Percentiles rank a stretch among this genome's conserved stretches.
These are phyloP conservation scores for Cyberlindnera sargentensis DNA, from an alignment of 805 yeast genomes.

Conservation along the genomic window DNA sequence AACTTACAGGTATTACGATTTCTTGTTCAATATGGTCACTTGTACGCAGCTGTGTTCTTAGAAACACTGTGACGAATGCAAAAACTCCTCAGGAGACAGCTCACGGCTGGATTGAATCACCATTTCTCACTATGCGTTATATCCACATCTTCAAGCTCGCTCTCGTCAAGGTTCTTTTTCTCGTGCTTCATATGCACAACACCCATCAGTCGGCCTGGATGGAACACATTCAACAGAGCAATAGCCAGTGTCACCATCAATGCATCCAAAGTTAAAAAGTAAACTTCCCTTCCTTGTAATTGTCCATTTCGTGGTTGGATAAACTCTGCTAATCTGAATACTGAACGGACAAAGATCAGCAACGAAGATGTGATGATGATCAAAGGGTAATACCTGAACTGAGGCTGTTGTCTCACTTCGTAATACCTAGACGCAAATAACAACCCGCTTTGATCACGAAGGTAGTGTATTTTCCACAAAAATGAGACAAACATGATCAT, in stretches of 20 bases:
- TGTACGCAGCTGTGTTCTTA: no score
- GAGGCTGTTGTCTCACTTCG: constrained; percentile 4
- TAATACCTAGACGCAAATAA: constrained; percentile 2
- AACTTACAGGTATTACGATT: no score
- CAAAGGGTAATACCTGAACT: constrained; percentile 31
- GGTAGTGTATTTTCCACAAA: constrained; percentile 27
- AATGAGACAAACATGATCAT: constrained; percentile 43
- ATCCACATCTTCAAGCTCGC: no score
- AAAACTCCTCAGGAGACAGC: no score
- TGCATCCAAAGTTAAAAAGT: constrained; percentile 57
- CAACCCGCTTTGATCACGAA: constrained; percentile 1
- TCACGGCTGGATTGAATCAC: no score
- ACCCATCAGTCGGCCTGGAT: constrained; percentile 55
- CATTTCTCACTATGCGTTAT: no score
- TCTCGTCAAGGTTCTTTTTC: no score
- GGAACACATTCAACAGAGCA: constrained; percentile 41
- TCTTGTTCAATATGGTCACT: no score
- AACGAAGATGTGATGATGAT: constrained; percentile 41
- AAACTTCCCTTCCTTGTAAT: constrained; percentile 54
- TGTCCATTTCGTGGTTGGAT: constrained; percentile 66
- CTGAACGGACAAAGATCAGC: constrained; percentile 57
- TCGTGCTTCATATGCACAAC: neutral
- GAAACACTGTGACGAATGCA: no score
- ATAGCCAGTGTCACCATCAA: constrained; percentile 51
- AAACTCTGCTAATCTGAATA: constrained; percentile 68